Conservation (phyloP, 495 filamentous ascomycete species). For the Podospora pseudocomata region DNA sequence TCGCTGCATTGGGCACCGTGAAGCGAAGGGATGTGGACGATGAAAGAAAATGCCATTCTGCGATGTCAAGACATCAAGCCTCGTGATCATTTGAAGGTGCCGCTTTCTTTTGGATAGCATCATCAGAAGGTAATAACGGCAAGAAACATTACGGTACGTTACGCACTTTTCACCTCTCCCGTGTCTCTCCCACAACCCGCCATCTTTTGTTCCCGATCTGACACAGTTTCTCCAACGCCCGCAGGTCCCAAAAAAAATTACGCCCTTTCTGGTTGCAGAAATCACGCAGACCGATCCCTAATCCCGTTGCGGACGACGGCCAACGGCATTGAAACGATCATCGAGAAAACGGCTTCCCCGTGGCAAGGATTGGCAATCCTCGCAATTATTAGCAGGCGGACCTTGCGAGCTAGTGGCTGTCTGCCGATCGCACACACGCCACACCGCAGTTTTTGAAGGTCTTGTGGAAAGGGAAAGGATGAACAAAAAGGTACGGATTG, state of each 20-base stretch:
- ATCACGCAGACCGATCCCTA: background rate
- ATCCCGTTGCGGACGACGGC: background rate
- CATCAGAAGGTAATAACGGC: background rate
- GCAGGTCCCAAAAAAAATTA: background rate
- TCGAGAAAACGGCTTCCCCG: background rate
- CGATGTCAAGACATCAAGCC: background rate
- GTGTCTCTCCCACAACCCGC: background rate
- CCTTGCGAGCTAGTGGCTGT: background rate
- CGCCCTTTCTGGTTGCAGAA: background rate
- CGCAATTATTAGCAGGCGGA: background rate
- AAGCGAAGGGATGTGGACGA: background rate
- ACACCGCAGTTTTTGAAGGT: background rate
- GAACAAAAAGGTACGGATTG: background rate
- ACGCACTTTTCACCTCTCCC: background rate
- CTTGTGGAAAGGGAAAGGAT: background rate
- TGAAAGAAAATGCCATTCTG: background rate
- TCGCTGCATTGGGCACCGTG: background rate
- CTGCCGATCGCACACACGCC: background rate
- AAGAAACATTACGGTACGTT: slow-evolving; percentile 6
- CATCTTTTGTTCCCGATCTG: background rate
- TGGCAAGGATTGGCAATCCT: slow-evolving; percentile 4
- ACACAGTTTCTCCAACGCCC: background rate
- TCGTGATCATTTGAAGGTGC: background rate
- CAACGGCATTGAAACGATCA: slow-evolving; percentile 8
- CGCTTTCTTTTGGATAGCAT: background rate